These are phyloP conservation scores for Stephanocyclus meneghinianus DNA, from an alignment of 352 stramenopile genomes.

Conservation along the genomic window DNA sequence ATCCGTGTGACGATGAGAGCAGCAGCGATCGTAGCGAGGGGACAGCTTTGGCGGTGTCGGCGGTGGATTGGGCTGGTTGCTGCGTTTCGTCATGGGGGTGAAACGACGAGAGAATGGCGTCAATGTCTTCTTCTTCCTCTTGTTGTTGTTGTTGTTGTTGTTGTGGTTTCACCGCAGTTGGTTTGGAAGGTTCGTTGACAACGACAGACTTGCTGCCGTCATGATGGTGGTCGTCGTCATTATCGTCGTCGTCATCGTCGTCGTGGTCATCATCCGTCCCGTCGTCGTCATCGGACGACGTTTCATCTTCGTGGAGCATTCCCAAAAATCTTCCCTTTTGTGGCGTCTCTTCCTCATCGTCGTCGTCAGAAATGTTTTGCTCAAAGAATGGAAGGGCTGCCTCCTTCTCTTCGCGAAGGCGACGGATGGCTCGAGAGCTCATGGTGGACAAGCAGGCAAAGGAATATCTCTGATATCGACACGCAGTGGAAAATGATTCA, in stretches of 20 bases:
- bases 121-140: conserved; percentile 65
- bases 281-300: conserved; percentile 18
- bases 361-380: conserved; percentile 12
- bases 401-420: conserved; percentile 18
- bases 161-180: conserved; percentile 7
- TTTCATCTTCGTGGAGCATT: conserved; percentile 23
- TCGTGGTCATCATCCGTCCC: conserved; percentile 23
- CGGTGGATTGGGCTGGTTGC: background rate
- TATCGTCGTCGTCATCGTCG: background rate
- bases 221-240: background rate
- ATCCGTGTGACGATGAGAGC: conserved; percentile 21
- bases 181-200: background rate
- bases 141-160: conserved; percentile 1
- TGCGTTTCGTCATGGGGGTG: background rate
- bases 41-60: background rate
- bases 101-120: conserved; percentile 65
- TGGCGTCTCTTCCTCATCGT: conserved; percentile 16
- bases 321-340: conserved; percentile 16
- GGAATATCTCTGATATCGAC: no score
- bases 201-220: background rate
- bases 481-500: no score
- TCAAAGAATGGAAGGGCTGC: conserved; percentile 7
- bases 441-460: background rate
- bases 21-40: conserved; percentile 26
- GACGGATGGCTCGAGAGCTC: conserved; percentile 14